A percentile compares a stretch with the other conserved stretches of the same genome.
phyloP scores from a whole-genome alignment of 768 basidiomycete genomes.

The Lactarius quietus region DNA sequence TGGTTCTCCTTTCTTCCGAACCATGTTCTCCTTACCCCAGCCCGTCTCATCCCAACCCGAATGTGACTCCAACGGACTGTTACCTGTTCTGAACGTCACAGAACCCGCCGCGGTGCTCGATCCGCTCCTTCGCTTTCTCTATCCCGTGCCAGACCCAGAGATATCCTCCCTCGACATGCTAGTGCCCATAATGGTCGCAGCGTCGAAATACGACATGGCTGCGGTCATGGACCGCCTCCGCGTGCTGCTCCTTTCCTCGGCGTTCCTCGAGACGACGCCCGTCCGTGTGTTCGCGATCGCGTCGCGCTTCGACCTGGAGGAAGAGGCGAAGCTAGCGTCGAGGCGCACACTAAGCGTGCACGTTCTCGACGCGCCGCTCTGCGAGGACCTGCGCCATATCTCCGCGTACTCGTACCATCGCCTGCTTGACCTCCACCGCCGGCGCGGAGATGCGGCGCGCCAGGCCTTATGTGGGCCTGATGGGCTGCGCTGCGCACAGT shows the following conservation, averaged over 20 bases:
- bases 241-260: constrained; percentile 45
- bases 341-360: constrained; percentile 50
- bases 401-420: constrained; percentile 66
- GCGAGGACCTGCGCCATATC: constrained; percentile 61
- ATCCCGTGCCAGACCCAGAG: constrained; percentile 55
- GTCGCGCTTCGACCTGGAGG: constrained; percentile 57
- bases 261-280: constrained; percentile 47
- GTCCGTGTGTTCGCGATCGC: constrained; percentile 70
- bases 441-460: constrained; percentile 48
- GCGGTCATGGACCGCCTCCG: constrained; percentile 48
- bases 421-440: constrained; percentile 56
- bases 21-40: constrained; percentile 68
- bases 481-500: constrained; percentile 63
- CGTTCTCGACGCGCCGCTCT: constrained; percentile 54
- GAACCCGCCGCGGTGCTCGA: constrained; percentile 47
- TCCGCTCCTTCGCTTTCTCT: constrained; percentile 54
- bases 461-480: constrained; percentile 45
- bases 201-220: constrained; percentile 62
- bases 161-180: constrained; percentile 54
- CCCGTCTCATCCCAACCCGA: constrained; percentile 50
- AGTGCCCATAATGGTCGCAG: constrained; percentile 46
- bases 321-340: constrained; percentile 61
- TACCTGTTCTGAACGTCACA: constrained; percentile 52
- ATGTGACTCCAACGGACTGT: constrained; percentile 27
- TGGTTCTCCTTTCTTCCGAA: constrained; percentile 64